Evolutionary conservation across 768 basidiomycete genomes (phyloP).

Genomic region (Kwoniella shandongensis): DNA sequence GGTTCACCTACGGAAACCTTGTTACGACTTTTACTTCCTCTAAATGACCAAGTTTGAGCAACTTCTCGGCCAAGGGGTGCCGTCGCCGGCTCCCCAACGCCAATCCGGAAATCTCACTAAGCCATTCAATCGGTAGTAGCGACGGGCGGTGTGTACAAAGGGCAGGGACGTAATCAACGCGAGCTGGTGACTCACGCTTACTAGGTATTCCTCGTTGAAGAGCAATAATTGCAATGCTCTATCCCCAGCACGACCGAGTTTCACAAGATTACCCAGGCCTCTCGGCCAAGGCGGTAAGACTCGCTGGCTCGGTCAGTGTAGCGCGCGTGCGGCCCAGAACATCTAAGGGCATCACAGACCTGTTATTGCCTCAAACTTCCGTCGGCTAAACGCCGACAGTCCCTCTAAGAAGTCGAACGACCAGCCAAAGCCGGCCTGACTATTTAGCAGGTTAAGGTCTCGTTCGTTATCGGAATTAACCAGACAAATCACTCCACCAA

Average conservation of each 20-base stretch:
- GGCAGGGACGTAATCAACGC: slow-evolving; percentile 87
- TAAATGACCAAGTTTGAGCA: slow-evolving; percentile 78
- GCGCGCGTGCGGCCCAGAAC: slow-evolving; percentile 83
- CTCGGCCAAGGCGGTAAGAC: slow-evolving; percentile 71
- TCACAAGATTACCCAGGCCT: slow-evolving; percentile 76
- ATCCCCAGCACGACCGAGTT: slow-evolving; percentile 79
- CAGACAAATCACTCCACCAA: slow-evolving; percentile 92
- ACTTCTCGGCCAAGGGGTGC: slow-evolving; percentile 62
- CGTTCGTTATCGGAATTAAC: slow-evolving; percentile 94
- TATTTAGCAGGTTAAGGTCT: slow-evolving; percentile 94
- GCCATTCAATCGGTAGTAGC: slow-evolving; percentile 89
- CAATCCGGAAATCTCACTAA: slow-evolving; percentile 83
- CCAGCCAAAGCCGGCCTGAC: slow-evolving; percentile 73
- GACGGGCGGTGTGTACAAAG: slow-evolving; percentile 88
- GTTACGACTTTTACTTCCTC: slow-evolving; percentile 82
- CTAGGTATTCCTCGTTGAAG: slow-evolving; percentile 89
- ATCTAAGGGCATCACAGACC: slow-evolving; percentile 89
- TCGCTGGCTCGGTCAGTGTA: slow-evolving; percentile 88
- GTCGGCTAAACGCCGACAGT: slow-evolving; percentile 76
- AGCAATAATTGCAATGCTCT: slow-evolving; percentile 89
- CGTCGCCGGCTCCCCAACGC: slow-evolving; percentile 64
- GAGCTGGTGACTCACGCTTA: slow-evolving; percentile 84
- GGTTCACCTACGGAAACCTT: slow-evolving; percentile 81
- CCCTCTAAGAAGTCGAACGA: slow-evolving; percentile 78
- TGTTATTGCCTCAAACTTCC: slow-evolving; percentile 89